These are phyloP conservation scores for Neurospora sp. DNA, from an alignment of 495 filamentous ascomycete species.

Conservation along the genomic window DNA sequence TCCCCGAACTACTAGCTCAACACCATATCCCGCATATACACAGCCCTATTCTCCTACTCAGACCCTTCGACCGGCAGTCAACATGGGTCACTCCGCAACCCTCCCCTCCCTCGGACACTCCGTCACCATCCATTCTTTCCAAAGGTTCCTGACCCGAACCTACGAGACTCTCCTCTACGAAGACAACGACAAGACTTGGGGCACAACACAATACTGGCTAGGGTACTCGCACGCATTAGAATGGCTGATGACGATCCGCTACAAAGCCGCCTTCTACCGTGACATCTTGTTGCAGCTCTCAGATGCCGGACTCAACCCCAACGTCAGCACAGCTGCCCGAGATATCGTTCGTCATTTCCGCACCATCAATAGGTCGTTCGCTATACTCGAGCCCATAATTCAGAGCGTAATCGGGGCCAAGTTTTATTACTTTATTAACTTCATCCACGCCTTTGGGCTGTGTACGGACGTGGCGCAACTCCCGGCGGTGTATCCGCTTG, in stretches of 20 bases:
- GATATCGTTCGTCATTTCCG: neutral
- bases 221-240: constrained; percentile 8
- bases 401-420: constrained; percentile 6
- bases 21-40: neutral
- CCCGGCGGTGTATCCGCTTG: neutral
- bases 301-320: neutral
- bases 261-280: constrained; percentile 10
- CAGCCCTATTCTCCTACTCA: neutral
- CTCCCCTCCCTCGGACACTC: neutral
- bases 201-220: constrained; percentile 16
- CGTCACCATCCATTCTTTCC: constrained; percentile 1
- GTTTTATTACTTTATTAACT: constrained; percentile 12
- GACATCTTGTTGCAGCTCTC: neutral
- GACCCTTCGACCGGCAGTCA: neutral
- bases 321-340: neutral
- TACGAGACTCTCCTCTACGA: constrained; percentile 12
- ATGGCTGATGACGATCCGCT: constrained; percentile 14
- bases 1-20: neutral
- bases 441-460: constrained; percentile 5
- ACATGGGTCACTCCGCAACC: neutral
- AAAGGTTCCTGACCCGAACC: constrained; percentile 3
- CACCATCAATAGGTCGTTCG: constrained; percentile 9
- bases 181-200: constrained; percentile 15
- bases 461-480: neutral
- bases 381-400: constrained; percentile 10